Evolutionary conservation across 257 asterid species (phyloP), one percentile per base, ranked within the genome.

Genomic region (Ajuga chamaepitys): DNA sequence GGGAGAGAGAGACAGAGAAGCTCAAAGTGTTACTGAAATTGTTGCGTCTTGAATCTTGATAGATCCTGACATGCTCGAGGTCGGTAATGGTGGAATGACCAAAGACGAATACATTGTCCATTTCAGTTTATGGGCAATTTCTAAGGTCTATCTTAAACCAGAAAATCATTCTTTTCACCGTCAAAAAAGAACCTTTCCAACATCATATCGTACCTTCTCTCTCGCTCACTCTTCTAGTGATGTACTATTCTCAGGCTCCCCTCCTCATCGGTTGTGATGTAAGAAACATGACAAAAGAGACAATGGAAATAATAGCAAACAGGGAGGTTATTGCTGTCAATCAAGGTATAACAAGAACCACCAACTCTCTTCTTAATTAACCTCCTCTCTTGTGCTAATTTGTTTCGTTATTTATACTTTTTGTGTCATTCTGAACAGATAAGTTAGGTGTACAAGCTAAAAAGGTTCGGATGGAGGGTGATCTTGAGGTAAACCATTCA

Each of bases 51-150:
- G n/a, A 8, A 4, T 66, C 7, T 67, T 0, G 24, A 58, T 79
- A 91, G 97, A 88, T 72, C 98, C 98, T 2, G 96, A 91, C 75
- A 91, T 91, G 98, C 98, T 91, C 67, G 98, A 91, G 81, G 70
- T 91, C n/a, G 98, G 98, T 65, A 91, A 88, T 70, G 98, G 96
- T 63, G 96, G 98, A 53, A 92, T 92, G 97, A 85, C 93, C 1
- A 85, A 87, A 44, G 65, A 85, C 16, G 98, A 92, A 61, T 92
- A 88, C 50, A 83, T 87, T 6, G 75, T 87, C 53, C 98, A 88
- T 68, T 92, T 92, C 55, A 92, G 98, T 70, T 9, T 92, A 35
- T 92, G 98, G 98, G 95, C 95, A 1, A 87, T 85, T 56, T 89
- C 97, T 6, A 88, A 92, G 95, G 97, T 86, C 48, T 66, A 21